phyloP scores from a whole-genome alignment of 805 yeast genomes.

The Phaffomyces opuntiae region DNA sequence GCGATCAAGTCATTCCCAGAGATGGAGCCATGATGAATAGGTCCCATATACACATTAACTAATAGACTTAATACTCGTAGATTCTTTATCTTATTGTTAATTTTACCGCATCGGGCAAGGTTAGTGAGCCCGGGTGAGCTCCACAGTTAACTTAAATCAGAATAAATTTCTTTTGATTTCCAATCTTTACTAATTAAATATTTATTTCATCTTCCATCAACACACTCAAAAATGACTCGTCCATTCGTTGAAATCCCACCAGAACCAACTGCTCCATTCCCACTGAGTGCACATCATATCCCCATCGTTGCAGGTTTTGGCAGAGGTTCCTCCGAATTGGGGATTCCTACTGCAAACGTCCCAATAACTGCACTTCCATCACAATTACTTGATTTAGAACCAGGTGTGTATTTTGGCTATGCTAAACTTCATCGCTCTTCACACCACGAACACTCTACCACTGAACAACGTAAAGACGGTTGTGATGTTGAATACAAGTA shows the following conservation, averaged over 20 bases:
- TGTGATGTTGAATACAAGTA: constrained; percentile 48
- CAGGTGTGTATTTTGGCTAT: constrained; percentile 93
- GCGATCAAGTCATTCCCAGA: constrained; percentile 33
- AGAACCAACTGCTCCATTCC: constrained; percentile 38
- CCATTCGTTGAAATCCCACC: constrained; percentile 30
- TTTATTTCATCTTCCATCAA: too few species aligned
- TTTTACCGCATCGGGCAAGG: neutral
- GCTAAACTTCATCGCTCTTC: constrained; percentile 29
- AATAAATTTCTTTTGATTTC: too few species aligned
- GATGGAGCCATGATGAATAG: constrained; percentile 22
- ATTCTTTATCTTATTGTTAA: neutral
- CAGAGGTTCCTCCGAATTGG: constrained; percentile 88
- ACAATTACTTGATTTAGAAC: constrained; percentile 35
- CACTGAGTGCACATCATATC: constrained; percentile 38
- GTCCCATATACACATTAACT: neutral
- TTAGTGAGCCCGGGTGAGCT: neutral
- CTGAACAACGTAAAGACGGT: constrained; percentile 24
- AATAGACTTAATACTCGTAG: too few species aligned
- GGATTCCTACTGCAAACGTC: constrained; percentile 93
- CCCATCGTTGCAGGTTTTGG: constrained; percentile 81
- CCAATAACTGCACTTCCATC: constrained; percentile 42
- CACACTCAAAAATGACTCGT: constrained; percentile 15
- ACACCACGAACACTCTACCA: neutral
- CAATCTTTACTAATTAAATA: too few species aligned
- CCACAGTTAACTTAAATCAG: neutral